These are phyloP conservation scores for Mycosphaerella sp. DNA, from an alignment of 2,329 filamentous ascomycete genomes.

Conservation along the genomic window DNA sequence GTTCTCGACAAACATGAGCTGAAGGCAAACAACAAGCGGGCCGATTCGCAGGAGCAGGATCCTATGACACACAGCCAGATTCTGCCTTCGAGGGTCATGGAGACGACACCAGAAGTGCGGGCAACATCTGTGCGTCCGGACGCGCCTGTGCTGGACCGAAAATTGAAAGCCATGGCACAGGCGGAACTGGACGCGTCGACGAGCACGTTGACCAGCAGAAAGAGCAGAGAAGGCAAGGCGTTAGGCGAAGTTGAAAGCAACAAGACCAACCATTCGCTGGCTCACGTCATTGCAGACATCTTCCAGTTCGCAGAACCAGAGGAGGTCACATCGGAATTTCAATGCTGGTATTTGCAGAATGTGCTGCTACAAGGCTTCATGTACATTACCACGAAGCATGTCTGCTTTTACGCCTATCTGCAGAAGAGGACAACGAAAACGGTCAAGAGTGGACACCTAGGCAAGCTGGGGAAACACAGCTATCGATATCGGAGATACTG, in stretches of 20 bases:
- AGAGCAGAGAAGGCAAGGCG: slow-evolving; percentile 21
- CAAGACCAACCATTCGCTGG: slow-evolving; percentile 14
- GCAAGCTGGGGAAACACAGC: slow-evolving; percentile 82
- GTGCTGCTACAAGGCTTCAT: slow-evolving; percentile 90
- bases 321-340: slow-evolving; percentile 84
- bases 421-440: slow-evolving; percentile 78
- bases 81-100: slow-evolving; percentile 22
- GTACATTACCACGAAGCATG: slow-evolving; percentile 87
- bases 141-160: slow-evolving; percentile 69
- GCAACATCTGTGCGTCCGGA: slow-evolving; percentile 42
- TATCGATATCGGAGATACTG: slow-evolving; percentile 85
- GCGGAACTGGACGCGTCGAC: slow-evolving; percentile 28
- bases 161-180: slow-evolving; percentile 39
- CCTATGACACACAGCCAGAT: slow-evolving; percentile 32
- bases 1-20: slow-evolving; percentile 34
- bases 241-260: slow-evolving; percentile 3
- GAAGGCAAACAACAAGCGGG: slow-evolving; percentile 46
- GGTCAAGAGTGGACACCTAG: slow-evolving; percentile 80
- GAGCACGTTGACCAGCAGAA: slow-evolving; percentile 21
- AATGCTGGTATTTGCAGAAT: slow-evolving; percentile 87
- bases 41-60: slow-evolving; percentile 28
- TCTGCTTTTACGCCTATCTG: slow-evolving; percentile 97
- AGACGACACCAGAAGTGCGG: slow-evolving; percentile 18
- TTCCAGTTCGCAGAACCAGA: slow-evolving; percentile 78
- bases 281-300: slow-evolving; percentile 46